Evolutionary conservation across 2,329 filamentous ascomycete species (phyloP).

Genomic region (Eurotiales sp.): DNA sequence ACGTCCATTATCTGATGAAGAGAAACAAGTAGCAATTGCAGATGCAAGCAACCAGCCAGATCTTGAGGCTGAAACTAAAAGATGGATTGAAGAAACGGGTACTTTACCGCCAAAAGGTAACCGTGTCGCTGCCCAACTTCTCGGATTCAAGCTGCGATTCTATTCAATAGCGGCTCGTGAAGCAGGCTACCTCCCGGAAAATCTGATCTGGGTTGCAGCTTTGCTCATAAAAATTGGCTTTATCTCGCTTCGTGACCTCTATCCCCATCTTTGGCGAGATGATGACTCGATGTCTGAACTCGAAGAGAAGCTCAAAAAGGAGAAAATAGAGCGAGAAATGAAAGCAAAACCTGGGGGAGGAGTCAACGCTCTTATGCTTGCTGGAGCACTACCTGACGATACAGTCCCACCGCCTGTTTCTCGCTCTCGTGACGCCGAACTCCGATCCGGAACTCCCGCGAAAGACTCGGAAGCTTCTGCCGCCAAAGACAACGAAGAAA

Average conservation of each 20-base stretch:
- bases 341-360: constrained; percentile 65
- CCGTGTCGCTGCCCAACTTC: constrained; percentile 83
- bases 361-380: constrained; percentile 80
- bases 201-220: constrained; percentile 86
- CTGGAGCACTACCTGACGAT: constrained; percentile 83
- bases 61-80: constrained; percentile 56
- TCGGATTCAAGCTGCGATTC: constrained; percentile 95
- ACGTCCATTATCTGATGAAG: constrained; percentile 60
- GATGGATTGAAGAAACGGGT: constrained; percentile 77
- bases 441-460: constrained; percentile 50
- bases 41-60: constrained; percentile 36
- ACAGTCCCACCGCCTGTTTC: constrained; percentile 48
- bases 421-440: constrained; percentile 49
- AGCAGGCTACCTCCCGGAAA: constrained; percentile 77
- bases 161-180: constrained; percentile 77
- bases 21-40: constrained; percentile 48
- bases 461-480: constrained; percentile 51
- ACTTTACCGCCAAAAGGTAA: constrained; percentile 84
- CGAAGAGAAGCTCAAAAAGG: constrained; percentile 65
- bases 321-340: constrained; percentile 73
- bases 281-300: constrained; percentile 79
- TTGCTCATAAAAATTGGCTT: constrained; percentile 96
- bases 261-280: constrained; percentile 82
- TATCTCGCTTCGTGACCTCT: constrained; percentile 85
- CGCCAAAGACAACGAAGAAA: constrained; percentile 38